These are phyloP conservation scores for Torulaspora indica DNA, from an alignment of 805 yeast genomes.

Conservation along the genomic window DNA sequence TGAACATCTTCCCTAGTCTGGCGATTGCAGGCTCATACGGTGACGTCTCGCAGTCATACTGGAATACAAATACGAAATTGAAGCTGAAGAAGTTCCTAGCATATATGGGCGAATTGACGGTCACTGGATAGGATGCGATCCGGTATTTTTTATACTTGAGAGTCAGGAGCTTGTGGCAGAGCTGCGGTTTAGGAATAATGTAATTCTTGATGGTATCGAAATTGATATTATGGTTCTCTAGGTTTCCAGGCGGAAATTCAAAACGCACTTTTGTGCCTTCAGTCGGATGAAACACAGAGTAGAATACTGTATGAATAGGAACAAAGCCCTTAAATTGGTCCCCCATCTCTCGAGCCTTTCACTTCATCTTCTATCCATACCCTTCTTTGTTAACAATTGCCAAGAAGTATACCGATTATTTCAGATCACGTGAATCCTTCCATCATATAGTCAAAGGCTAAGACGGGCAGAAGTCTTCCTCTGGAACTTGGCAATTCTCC, in stretches of 20 bases:
- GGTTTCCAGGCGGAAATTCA: conserved; percentile 75
- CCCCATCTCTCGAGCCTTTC: conserved; percentile 17
- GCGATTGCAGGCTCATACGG: conserved; percentile 83
- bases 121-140: conserved; percentile 85
- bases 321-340: conserved; percentile 58
- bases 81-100: conserved; percentile 89
- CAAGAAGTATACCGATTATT: not conserved
- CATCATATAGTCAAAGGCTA: conserved; percentile 3
- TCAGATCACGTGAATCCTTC: not conserved
- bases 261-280: conserved; percentile 90
- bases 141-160: conserved; percentile 65
- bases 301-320: conserved; percentile 84
- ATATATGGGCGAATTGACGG: conserved; percentile 66
- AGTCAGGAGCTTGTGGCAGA: conserved; percentile 78
- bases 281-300: conserved; percentile 89
- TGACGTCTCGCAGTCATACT: conserved; percentile 70
- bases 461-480: conserved; percentile 28
- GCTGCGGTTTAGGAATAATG: conserved; percentile 86
- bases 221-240: conserved; percentile 45
- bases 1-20: conserved; percentile 82
- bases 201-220: conserved; percentile 86
- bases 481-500: conserved; percentile 32
- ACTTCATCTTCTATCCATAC: not conserved
- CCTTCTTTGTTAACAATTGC: conserved; percentile 1
- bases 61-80: conserved; percentile 89